phyloP scores from a whole-genome alignment of 176 grass and related monocot genomes.

The Cenchrus fungigraminus region DNA sequence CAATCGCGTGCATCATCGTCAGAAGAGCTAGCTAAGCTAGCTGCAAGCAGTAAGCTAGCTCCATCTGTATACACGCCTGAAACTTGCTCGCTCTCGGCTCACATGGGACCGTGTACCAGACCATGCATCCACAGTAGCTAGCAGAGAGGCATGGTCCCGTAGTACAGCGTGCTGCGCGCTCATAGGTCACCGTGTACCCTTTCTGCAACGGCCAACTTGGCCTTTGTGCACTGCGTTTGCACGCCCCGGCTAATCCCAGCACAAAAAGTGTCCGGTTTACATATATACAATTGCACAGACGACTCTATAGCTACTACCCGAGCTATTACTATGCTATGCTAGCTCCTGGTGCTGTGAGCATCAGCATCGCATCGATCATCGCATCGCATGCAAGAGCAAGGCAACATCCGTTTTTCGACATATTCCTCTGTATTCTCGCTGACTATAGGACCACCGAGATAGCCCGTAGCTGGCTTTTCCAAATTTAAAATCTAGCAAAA shows the following conservation, averaged over 20 bases:
- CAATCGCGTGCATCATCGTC: too few relatives aligned
- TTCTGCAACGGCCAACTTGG: slow-evolving; percentile 30
- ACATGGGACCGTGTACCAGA: slow-evolving; percentile 8
- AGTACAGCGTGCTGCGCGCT: too few relatives aligned
- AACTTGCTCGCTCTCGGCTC: too few relatives aligned
- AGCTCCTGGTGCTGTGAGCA: slow-evolving; percentile 20
- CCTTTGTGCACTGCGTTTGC: slow-evolving; percentile 34
- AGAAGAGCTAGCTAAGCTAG: too few relatives aligned
- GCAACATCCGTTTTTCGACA: slow-evolving; percentile 24
- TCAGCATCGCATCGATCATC: not conserved
- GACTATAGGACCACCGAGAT: slow-evolving; percentile 25
- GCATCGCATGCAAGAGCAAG: slow-evolving; percentile 31
- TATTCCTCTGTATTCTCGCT: slow-evolving; percentile 42
- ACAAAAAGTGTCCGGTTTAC: slow-evolving; percentile 32
- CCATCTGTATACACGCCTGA: too few relatives aligned
- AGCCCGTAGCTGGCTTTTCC: slow-evolving; percentile 15
- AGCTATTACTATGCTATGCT: not conserved
- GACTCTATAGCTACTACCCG: slow-evolving; percentile 9
- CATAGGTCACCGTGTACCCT: not conserved
- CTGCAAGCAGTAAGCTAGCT: too few relatives aligned
- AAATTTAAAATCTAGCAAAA: slow-evolving; percentile 20
- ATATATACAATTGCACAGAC: slow-evolving; percentile 36
- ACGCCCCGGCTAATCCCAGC: slow-evolving; percentile 10
- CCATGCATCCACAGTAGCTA: not conserved
- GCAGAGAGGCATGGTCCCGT: not conserved